Evolutionary conservation across 2,329 filamentous ascomycete genomes (phyloP).

Genomic region (Samsoniella hepiali): DNA sequence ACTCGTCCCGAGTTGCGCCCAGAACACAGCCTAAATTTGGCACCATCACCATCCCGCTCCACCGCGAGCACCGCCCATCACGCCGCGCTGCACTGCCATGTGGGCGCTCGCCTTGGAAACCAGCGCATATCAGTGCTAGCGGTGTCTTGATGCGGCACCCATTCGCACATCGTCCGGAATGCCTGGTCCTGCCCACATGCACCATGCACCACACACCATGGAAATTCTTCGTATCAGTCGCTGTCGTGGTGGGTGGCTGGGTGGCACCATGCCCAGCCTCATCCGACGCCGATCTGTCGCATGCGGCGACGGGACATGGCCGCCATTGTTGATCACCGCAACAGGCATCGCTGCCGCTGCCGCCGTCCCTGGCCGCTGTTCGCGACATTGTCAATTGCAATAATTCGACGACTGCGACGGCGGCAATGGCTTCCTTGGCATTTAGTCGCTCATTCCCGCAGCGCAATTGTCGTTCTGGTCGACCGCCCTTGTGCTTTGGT

Average conservation of each 20-base stretch:
- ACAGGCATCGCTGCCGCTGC: neutral
- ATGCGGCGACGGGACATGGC: slow-evolving; percentile 10
- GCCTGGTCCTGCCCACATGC: neutral
- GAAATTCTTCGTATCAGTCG: neutral
- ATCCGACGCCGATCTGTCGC: slow-evolving; percentile 14
- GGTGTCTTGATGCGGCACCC: neutral
- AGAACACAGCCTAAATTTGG: slow-evolving; percentile 7
- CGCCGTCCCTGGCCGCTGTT: neutral
- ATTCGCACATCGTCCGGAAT: slow-evolving; percentile 15
- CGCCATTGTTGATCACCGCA: neutral
- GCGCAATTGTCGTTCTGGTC: neutral
- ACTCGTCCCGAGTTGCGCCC: neutral
- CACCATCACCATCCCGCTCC: neutral
- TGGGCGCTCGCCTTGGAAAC: slow-evolving; percentile 11
- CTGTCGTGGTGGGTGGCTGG: neutral
- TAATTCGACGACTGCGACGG: neutral
- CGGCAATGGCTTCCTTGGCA: neutral
- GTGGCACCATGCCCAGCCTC: slow-evolving; percentile 8
- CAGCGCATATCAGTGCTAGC: slow-evolving; percentile 2
- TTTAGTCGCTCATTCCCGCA: neutral
- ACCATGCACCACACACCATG: neutral
- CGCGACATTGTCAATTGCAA: neutral
- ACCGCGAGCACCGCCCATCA: neutral
- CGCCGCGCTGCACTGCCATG: neutral
- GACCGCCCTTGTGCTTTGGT: neutral